A percentile compares a stretch with the other conserved stretches of the same genome.
phyloP scores from a whole-genome alignment of 2,329 filamentous ascomycete species.

The Nectriaceae sp. region DNA sequence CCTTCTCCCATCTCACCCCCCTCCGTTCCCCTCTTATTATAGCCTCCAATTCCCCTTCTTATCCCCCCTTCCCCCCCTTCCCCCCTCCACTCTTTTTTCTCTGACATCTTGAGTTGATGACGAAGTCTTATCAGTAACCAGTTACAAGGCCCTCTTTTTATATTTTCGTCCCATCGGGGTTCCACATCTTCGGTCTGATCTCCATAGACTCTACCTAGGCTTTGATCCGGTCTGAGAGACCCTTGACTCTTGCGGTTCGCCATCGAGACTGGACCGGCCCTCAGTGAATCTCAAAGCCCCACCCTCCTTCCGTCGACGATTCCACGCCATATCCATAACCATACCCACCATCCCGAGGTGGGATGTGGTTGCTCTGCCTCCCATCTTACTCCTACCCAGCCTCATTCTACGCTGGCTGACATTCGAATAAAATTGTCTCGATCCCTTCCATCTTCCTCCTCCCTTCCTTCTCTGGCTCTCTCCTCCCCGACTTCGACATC shows the following conservation, averaged over 20 bases:
- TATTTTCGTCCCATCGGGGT: constrained; percentile 21
- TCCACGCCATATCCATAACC: neutral
- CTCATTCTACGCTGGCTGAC: too few relatives aligned
- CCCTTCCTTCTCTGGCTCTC: constrained; percentile 12
- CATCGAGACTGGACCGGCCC: too few relatives aligned
- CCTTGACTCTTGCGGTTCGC: too few relatives aligned
- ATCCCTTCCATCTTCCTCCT: constrained; percentile 24
- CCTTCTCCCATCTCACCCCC: neutral
- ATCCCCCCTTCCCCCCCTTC: constrained; percentile 2
- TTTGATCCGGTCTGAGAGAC: neutral
- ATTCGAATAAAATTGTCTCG: constrained; percentile 30
- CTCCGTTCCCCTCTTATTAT: neutral
- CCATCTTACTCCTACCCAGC: constrained; percentile 7
- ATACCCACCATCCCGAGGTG: constrained; percentile 14
- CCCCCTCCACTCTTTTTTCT: neutral
- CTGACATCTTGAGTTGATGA: neutral
- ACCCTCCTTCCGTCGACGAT: constrained; percentile 3
- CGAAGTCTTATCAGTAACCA: constrained; percentile 27
- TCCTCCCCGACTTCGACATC: constrained; percentile 7
- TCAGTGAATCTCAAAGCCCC: constrained; percentile 13
- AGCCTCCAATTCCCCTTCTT: constrained; percentile 9
- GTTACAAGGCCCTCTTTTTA: constrained; percentile 30
- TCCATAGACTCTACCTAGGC: neutral
- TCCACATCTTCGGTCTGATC: constrained; percentile 1
- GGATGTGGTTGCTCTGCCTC: constrained; percentile 17